Percentiles rank a stretch among this genome's conserved stretches.
Evolutionary conservation across 1,284 basidiomycete species (phyloP).

Genomic region (Athelia sp.): DNA sequence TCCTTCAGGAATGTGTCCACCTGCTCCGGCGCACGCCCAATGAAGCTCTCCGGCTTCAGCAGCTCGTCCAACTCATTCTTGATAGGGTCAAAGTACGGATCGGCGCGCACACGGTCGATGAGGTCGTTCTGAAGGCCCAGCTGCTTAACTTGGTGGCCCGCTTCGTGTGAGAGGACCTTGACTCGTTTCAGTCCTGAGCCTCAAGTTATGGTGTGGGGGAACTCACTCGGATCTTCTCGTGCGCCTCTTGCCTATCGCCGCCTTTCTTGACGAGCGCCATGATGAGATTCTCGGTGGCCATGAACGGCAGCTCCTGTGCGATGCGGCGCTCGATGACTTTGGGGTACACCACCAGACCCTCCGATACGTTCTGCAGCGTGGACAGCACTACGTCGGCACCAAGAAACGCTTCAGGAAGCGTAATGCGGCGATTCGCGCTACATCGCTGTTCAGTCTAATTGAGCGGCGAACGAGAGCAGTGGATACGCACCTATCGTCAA

Average conservation of each 20-base stretch:
- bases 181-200: too few species aligned
- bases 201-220: too few species aligned
- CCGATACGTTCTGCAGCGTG: conserved; percentile 94
- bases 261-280: conserved; percentile 97
- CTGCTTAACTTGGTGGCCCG: conserved; percentile 91
- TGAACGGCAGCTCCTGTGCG: conserved; percentile 95
- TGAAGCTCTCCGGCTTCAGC: conserved; percentile 81
- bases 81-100: conserved; percentile 58
- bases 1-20: conserved; percentile 86
- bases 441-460: too few species aligned
- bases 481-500: conserved; percentile 76
- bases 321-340: conserved; percentile 92
- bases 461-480: conserved; percentile 3
- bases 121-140: conserved; percentile 96
- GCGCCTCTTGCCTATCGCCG: conserved; percentile 94
- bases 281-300: conserved; percentile 99
- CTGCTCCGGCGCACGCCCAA: conserved; percentile 90
- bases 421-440: conserved; percentile 94
- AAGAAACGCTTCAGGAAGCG: conserved; percentile 95
- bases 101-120: conserved; percentile 77
- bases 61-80: conserved; percentile 60
- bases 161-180: conserved; percentile 91
- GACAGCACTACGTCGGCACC: conserved; percentile 96
- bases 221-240: conserved; percentile 88
- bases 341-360: conserved; percentile 97